Percentiles rank a stretch among this genome's conserved stretches.
phyloP scores from a whole-genome alignment of 371 early-diverging fungal species.

The Circinella umbellata region DNA sequence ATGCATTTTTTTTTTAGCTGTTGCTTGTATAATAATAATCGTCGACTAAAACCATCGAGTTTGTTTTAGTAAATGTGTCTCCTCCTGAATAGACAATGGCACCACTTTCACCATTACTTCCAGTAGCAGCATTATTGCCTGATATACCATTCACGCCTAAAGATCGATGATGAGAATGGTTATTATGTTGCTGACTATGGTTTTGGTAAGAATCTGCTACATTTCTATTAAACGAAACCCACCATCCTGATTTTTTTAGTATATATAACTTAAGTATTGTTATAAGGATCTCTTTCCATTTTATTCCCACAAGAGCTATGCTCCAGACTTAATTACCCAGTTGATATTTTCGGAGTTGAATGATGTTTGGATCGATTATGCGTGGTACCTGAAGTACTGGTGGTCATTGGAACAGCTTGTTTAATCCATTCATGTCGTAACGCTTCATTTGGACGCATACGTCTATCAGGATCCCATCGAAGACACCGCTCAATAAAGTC shows the following conservation, averaged over 20 bases:
- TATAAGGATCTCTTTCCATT: too few relatives aligned
- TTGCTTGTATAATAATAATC: conserved; percentile 13
- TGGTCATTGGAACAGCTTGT: conserved; percentile 24
- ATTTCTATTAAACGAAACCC: not conserved
- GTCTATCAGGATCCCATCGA: conserved; percentile 83
- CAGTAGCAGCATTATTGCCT: not conserved
- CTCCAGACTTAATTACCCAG: not conserved
- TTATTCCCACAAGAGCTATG: not conserved
- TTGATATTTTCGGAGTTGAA: not conserved
- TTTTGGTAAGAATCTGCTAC: not conserved
- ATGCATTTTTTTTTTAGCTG: not conserved
- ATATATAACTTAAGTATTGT: too few relatives aligned
- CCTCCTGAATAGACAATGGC: conserved; percentile 4
- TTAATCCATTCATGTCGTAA: conserved; percentile 74
- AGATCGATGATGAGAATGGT: not conserved
- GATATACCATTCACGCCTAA: not conserved
- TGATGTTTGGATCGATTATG: not conserved
- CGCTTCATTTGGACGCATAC: conserved; percentile 85
- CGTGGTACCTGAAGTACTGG: not conserved
- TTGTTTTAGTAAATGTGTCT: conserved; percentile 1
- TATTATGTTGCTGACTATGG: not conserved
- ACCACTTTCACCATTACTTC: not conserved
- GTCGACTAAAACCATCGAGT: conserved; percentile 6
- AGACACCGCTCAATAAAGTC: conserved; percentile 84
- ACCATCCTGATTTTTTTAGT: not conserved